Base-by-base conservation (phyloP, 2,329 filamentous ascomycete genomes). In the Plenodomus lindquistii region DNA sequence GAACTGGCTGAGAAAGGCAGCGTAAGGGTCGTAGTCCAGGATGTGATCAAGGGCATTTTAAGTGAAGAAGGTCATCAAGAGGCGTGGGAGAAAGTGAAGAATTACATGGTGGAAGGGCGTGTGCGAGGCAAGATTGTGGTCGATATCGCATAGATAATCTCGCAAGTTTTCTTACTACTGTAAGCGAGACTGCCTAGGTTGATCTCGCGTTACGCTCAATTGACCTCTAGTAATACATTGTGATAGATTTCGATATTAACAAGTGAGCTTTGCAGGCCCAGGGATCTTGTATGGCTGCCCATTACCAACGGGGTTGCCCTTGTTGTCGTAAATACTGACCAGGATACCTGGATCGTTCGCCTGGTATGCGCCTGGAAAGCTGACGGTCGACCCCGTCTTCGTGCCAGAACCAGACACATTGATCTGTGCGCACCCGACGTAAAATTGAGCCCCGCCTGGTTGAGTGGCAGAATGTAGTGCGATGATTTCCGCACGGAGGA, bases 261-360 rank as follows among this genome's bases (percentile, higher is more conserved):
- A 82, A 35, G 65, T 74, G 57, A 82, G 79, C 15, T 80, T 65
- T 4, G 72, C 64, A 34, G 80, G 80, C 0, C 79, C 79, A 1
- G 79, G 80, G 31, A 79, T 73, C 16, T 68, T 77, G 53, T 82
- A 82, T n/a, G 69, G 65, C 52, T 54, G 35, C n/a, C 56, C 56
- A 31, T 57, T 59, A 7, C 56, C 56, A 37, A 46, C 54, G 1
- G 56, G 56, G 29, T 55, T 46, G 6, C 56, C 61, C 52, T 60
- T 50, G 16, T 52, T 54, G 38, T 54, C 61, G 41, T 71, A 70
- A 35, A 71, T 55, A 38, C 64, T 70, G 21, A 65, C 51, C 49
- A 65, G 37, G 45, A 72, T 69, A 0, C 69, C 69, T 0, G 66
- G 43, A 40, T 72, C 67, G 2, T 45, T 57, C 2, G 61, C 57